Evolutionary conservation across 1,284 basidiomycete species (phyloP), one percentile per base, ranked within the genome.

Genomic region (Anthracocystis setariae): DNA sequence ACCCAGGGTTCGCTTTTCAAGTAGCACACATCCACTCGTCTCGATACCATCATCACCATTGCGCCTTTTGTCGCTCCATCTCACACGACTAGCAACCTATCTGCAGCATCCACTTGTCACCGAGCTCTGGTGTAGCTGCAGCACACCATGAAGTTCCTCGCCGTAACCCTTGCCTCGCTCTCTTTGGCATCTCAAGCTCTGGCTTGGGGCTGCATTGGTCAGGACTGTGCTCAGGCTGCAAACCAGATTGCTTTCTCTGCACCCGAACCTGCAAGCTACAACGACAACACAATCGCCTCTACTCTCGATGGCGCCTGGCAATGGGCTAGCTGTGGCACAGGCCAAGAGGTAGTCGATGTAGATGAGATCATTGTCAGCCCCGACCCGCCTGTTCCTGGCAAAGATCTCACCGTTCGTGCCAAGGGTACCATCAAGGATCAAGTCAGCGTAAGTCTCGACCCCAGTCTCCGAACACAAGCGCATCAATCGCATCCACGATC

Each of bases 361-460:
- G 61, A 77, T 23, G 64, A 61, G 48, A 77, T 82, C 47, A 54
- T 65, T 23, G 74, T 80, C 44, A 56, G 46, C 23, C 81, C 81
- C 5, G 80, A 82, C 43, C 77, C 79, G n/a, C 81, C 81, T n/a
- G 46, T 69, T 32, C 66, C 71, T 4, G 81, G 81, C 15, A 68
- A 76, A 48, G 81, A 82, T 53, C 67, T 82, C 43, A 82, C 80
- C 17, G 67, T 82, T 17, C 61, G 48, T 15, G 81, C 74, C 17
- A 74, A 66, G 40, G 81, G 79, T 32, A 66, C 64, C 24, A 58
- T 78, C 54, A 57, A 62, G 44, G 48, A 59, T 8, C 45, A 59
- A 43, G 65, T 81, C 17, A 65, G 76, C 46, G 79, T 81, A 58
- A 60, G 79, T 79, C 13, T 18, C 12, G 15, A 10, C 17, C 15